phyloP scores from a whole-genome alignment of 75 land plant genomes.

The Selaginella tamariscina region DNA sequence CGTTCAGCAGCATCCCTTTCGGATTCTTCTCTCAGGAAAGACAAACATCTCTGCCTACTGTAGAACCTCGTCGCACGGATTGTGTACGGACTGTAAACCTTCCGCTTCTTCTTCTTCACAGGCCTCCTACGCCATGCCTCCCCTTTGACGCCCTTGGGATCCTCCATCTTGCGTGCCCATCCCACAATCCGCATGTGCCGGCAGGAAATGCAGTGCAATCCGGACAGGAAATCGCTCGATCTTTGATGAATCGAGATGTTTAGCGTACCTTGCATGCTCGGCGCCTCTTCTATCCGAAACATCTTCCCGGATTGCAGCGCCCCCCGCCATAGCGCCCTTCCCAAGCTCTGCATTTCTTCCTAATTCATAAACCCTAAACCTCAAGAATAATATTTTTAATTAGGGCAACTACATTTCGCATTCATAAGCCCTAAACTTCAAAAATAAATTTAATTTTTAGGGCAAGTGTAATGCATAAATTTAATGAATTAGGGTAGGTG shows the following conservation, averaged over 20 bases:
- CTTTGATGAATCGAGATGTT: neutral
- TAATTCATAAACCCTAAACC: no score
- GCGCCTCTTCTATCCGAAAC: neutral
- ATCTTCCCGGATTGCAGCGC: neutral
- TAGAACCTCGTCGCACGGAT: neutral
- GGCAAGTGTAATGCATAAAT: no score
- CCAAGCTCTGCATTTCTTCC: no score
- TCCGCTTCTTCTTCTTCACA: neutral
- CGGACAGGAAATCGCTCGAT: no score
- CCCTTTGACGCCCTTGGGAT: neutral
- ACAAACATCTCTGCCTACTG: neutral
- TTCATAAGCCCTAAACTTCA: neutral
- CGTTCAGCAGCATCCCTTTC: neutral
- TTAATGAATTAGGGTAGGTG: no score
- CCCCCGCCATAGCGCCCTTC: no score
- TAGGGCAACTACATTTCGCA: no score
- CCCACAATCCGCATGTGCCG: neutral
- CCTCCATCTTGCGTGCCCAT: neutral
- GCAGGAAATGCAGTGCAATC: neutral
- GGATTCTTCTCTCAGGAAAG: neutral
- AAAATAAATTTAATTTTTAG: no score
- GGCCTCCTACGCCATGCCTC: neutral
- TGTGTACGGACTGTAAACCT: neutral
- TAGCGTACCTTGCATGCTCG: no score
- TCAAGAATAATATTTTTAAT: no score